These are phyloP conservation scores for Butyriboletus loyo DNA, from an alignment of 768 basidiomycete species.

Conservation along the genomic window DNA sequence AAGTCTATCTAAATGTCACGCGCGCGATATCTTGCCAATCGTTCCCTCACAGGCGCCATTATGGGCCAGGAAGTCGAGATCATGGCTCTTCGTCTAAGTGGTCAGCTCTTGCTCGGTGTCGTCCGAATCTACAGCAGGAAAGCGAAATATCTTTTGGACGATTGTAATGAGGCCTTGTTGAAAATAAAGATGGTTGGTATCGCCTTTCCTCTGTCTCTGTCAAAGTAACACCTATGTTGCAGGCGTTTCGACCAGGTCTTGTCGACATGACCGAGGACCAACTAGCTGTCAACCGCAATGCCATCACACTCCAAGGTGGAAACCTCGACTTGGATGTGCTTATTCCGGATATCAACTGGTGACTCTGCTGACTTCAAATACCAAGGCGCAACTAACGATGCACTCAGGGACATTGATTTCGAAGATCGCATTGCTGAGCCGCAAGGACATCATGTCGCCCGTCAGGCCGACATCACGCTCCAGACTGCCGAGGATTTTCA, in stretches of 20 bases:
- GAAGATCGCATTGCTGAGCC: constrained; percentile 59
- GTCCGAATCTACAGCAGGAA: constrained; percentile 97
- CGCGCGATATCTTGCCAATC: neutral
- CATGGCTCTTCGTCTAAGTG: constrained; percentile 95
- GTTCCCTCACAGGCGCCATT: constrained; percentile 66
- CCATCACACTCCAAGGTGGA: constrained; percentile 81
- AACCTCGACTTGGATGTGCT: constrained; percentile 79
- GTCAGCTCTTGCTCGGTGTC: constrained; percentile 93
- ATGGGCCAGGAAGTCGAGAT: constrained; percentile 89
- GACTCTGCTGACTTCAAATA: constrained; percentile 11
- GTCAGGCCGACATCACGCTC: constrained; percentile 86
- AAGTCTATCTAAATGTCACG: neutral
- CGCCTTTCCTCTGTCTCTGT: neutral
- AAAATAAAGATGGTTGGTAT: constrained; percentile 86
- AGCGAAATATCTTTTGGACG: constrained; percentile 95
- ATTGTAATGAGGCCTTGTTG: constrained; percentile 93
- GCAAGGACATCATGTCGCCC: constrained; percentile 79
- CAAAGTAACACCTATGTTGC: constrained; percentile 1
- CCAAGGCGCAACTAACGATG: constrained; percentile 8
- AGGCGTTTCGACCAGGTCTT: constrained; percentile 93
- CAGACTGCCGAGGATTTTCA: constrained; percentile 71
- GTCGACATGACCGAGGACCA: constrained; percentile 98
- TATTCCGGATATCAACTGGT: constrained; percentile 82
- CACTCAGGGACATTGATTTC: constrained; percentile 72
- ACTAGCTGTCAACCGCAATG: constrained; percentile 77